Percentiles rank a stretch among this genome's conserved stretches.
These are phyloP conservation scores for Lactarius psammicola DNA, from an alignment of 768 basidiomycete species.

Conservation along the genomic window DNA sequence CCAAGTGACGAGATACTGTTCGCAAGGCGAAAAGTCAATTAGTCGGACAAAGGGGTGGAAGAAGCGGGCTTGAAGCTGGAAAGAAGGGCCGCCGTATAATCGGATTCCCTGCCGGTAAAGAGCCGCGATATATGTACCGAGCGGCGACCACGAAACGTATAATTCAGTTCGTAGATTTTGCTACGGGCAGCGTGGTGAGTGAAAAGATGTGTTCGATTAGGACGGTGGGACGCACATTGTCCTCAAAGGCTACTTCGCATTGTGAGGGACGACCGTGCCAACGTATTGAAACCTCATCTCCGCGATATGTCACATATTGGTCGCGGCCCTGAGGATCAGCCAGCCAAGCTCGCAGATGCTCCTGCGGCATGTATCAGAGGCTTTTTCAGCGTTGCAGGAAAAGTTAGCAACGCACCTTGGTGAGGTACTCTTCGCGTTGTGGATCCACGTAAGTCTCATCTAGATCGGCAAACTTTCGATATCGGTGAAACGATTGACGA, in stretches of 20 bases:
- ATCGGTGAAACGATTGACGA: slow-evolving; percentile 84
- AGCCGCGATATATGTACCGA: slow-evolving; percentile 92
- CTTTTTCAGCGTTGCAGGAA: neutral
- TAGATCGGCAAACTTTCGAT: slow-evolving; percentile 78
- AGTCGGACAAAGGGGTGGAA: slow-evolving; percentile 94
- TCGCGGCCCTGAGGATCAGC: slow-evolving; percentile 91
- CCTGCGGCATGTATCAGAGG: slow-evolving; percentile 46
- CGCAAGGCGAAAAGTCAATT: slow-evolving; percentile 96
- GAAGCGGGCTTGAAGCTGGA: slow-evolving; percentile 85
- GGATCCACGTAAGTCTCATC: slow-evolving; percentile 81
- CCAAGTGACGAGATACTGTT: slow-evolving; percentile 96
- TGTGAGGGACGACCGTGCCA: slow-evolving; percentile 94
- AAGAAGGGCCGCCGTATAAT: slow-evolving; percentile 91
- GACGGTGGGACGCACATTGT: slow-evolving; percentile 54
- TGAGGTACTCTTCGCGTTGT: slow-evolving; percentile 63
- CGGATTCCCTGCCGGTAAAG: slow-evolving; percentile 94
- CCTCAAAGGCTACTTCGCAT: slow-evolving; percentile 70
- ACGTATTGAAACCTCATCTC: slow-evolving; percentile 83
- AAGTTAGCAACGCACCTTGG: slow-evolving; percentile 55
- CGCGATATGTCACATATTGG: slow-evolving; percentile 92
- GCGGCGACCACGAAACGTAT: slow-evolving; percentile 95
- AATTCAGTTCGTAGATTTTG: slow-evolving; percentile 78
- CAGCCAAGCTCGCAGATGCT: slow-evolving; percentile 94
- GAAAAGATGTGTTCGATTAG: slow-evolving; percentile 12
- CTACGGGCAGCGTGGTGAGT: slow-evolving; percentile 47